Conservation (phyloP, 371 early-diverging fungal genomes). For the Lichtheimia ramosa region DNA sequence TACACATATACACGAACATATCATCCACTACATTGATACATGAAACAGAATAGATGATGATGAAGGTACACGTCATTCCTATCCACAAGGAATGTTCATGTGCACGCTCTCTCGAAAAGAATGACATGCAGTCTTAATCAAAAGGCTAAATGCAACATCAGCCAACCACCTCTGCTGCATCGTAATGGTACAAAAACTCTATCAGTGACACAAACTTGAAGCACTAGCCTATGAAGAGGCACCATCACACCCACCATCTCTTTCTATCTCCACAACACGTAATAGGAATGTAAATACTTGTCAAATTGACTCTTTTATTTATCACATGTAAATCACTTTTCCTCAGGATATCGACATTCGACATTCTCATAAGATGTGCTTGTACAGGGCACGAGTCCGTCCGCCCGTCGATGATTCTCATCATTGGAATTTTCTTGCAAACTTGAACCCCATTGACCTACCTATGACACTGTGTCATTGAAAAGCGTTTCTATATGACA, state of each 20-base stretch:
- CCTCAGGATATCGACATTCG: slow-evolving; percentile 6
- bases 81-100: neutral
- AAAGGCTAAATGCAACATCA: neutral
- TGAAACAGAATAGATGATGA: too few species aligned
- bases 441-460: neutral
- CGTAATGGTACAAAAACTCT: too few species aligned
- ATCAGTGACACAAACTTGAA: too few species aligned
- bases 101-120: neutral
- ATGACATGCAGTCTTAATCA: neutral
- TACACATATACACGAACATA: neutral
- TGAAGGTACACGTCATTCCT: too few species aligned
- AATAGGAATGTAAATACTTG: too few species aligned
- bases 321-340: too few species aligned
- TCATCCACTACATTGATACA: neutral
- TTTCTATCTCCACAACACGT: too few species aligned
- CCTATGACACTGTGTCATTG: neutral
- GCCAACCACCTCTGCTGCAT: too few species aligned
- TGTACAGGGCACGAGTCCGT: slow-evolving; percentile 41
- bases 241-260: too few species aligned
- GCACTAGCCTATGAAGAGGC: too few species aligned
- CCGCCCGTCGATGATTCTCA: slow-evolving; percentile 36
- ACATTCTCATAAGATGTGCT: slow-evolving; percentile 32
- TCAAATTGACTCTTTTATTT: too few species aligned
- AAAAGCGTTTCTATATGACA: neutral
- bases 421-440: slow-evolving; percentile 8